Percentiles rank a stretch among this genome's conserved stretches.
These are phyloP conservation scores for Solanum peruvianum DNA, from an alignment of 257 asterid genomes.

Conservation along the genomic window DNA sequence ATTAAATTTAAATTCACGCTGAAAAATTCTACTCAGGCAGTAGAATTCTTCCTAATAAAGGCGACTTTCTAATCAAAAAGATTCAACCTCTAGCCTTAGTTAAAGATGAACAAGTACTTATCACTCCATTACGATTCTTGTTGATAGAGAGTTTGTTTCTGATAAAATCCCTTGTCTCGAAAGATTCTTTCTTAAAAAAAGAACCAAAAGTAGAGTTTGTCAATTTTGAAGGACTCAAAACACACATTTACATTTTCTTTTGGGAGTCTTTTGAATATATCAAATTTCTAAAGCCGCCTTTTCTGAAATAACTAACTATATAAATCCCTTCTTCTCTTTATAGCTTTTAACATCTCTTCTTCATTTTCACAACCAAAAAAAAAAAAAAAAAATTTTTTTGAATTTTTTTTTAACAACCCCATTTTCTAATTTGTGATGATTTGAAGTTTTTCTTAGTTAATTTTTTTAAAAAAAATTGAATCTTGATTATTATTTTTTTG, in stretches of 20 bases:
- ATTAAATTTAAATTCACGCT: not conserved
- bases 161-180: no score
- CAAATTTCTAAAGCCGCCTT: not conserved
- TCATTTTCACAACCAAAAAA: not conserved
- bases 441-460: not conserved
- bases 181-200: not conserved
- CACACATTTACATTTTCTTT: not conserved
- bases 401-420: not conserved
- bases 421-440: not conserved
- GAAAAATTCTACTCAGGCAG: rapidly evolving
- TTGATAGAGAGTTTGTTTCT: not conserved
- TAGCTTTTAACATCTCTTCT: not conserved
- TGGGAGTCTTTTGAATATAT: not conserved
- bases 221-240: not conserved
- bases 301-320: not conserved
- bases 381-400: not conserved
- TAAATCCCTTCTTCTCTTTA: not conserved
- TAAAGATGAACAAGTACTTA: rapidly evolving
- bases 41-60: rapidly evolving
- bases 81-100: not conserved
- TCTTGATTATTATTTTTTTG: not conserved
- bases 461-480: not conserved
- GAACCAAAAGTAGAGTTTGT: not conserved
- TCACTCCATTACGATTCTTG: no score
- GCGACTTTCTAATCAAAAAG: rapidly evolving